A percentile compares a stretch with the other conserved stretches of the same genome.
phyloP scores from a whole-genome alignment of 176 grass and related monocot genomes.

The Thinopyrum elongatum region DNA sequence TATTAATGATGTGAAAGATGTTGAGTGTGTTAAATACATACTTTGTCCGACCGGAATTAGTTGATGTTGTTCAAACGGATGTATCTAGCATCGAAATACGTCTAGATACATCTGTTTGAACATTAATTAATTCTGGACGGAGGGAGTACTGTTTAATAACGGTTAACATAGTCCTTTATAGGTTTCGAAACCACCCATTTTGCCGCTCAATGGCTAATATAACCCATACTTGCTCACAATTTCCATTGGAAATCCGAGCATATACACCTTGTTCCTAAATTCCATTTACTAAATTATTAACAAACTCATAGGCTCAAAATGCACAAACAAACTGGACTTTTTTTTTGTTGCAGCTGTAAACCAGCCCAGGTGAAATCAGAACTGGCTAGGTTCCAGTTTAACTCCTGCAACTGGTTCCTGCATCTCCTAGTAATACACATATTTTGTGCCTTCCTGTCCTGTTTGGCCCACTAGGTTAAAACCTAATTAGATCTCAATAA shows the following conservation, averaged over 20 bases:
- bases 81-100: too few relatives aligned
- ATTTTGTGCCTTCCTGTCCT: not conserved
- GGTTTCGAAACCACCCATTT: not conserved
- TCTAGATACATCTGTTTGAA: too few relatives aligned
- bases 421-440: not conserved
- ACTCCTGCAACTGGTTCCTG: not conserved
- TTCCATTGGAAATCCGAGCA: not conserved
- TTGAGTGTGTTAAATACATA: not conserved
- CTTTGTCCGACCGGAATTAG: too few relatives aligned
- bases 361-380: not conserved
- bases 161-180: not conserved
- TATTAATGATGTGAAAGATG: not conserved
- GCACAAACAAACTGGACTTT: not conserved
- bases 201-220: not conserved
- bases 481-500: constrained; percentile 9
- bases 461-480: not conserved
- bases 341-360: not conserved
- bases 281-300: not conserved
- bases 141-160: not conserved
- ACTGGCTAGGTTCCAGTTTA: not conserved
- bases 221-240: not conserved
- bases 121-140: too few relatives aligned
- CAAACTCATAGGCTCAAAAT: not conserved
- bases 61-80: too few relatives aligned
- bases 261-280: not conserved